Evolutionary conservation across 495 filamentous ascomycete genomes (phyloP), one percentile per base, ranked within the genome.

Genomic region (Trichoderma orchidacearum): DNA sequence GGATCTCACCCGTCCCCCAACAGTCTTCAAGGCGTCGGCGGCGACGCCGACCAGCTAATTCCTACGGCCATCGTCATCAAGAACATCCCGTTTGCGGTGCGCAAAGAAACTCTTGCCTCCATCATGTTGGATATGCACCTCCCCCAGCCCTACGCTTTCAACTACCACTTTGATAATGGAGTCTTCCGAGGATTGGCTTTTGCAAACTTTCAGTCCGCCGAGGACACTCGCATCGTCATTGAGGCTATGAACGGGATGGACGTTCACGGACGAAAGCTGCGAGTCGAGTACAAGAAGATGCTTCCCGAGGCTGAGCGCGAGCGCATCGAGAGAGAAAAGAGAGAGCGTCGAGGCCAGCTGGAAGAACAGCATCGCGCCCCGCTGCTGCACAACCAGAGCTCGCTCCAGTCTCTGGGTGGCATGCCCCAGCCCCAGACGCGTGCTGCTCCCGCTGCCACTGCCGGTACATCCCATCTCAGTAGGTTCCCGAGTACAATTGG

Each of bases 211-310:
- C 95, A 93, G 11, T 96, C 89, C 17, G 80, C 93, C 1, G 85
- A 96, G 57, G 93, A 98, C 64, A 98, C 93, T 0, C 86, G 85
- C 12, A 77, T 81, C 28, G 93, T 97, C 31, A 98, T 98, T 62
- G 84, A 93, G 23, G 72, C 84, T 50, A 80, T 98, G 69, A 97
- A 98, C 65, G 90, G 95, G 60, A 87, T 95, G 68, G 93, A 97
- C 64, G 80, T 98, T 15, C 89, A 96, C 66, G 93, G 93, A 18
- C 77, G 93, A 41, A 96, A 96, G 69, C 73, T 98, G 63, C 79
- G 93, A 34, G 93, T 98, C 12, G 93, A 98, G 67, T 98, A 97
- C 71, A 98, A 98, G 78, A 98, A 97, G 75, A 98, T 98, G 93
- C 80, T 98, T 21, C 93, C 93, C 11, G 75, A 90, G 51, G 86